phyloP scores from a whole-genome alignment of 192 early-diverging fungal genomes.

The Coemansia sp. region DNA sequence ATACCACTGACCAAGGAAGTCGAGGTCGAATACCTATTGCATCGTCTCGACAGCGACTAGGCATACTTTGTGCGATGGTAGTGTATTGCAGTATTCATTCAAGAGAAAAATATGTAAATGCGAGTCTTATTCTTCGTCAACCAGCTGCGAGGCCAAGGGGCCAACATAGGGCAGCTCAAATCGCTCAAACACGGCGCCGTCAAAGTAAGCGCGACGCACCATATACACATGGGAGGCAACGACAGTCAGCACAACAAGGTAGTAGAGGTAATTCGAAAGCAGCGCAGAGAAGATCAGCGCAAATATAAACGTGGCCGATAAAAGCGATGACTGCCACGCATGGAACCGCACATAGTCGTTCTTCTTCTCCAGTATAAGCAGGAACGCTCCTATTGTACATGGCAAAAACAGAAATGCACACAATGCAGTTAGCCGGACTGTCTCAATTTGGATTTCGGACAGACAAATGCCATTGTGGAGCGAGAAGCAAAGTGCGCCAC shows the following conservation, averaged over 20 bases:
- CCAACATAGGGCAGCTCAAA: constrained; percentile 71
- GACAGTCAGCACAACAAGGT: constrained; percentile 28
- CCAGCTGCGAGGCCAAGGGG: constrained; percentile 60
- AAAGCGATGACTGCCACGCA: constrained; percentile 55
- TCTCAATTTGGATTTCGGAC: not conserved
- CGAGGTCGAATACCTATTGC: constrained; percentile 89
- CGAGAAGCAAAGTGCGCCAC: constrained; percentile 1
- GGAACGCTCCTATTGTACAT: constrained; percentile 56
- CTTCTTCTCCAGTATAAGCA: constrained; percentile 72
- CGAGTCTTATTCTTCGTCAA: constrained; percentile 61
- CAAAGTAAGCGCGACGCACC: constrained; percentile 66
- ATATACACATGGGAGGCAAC: constrained; percentile 23
- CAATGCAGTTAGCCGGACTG: not conserved
- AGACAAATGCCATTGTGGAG: not conserved
- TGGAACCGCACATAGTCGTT: constrained; percentile 64
- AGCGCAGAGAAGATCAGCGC: constrained; percentile 39
- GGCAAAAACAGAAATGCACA: not conserved
- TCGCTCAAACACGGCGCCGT: constrained; percentile 68
- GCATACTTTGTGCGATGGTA: not conserved
- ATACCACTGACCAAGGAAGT: constrained; percentile 97
- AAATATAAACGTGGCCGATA: constrained; percentile 28
- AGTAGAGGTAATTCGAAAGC: constrained; percentile 39
- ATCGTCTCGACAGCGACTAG: constrained; percentile 56
- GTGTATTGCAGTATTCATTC: constrained; percentile 2
- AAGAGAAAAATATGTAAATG: not conserved